Base-by-base conservation (phyloP, 768 basidiomycete genomes). In the Lactarius vividus region DNA sequence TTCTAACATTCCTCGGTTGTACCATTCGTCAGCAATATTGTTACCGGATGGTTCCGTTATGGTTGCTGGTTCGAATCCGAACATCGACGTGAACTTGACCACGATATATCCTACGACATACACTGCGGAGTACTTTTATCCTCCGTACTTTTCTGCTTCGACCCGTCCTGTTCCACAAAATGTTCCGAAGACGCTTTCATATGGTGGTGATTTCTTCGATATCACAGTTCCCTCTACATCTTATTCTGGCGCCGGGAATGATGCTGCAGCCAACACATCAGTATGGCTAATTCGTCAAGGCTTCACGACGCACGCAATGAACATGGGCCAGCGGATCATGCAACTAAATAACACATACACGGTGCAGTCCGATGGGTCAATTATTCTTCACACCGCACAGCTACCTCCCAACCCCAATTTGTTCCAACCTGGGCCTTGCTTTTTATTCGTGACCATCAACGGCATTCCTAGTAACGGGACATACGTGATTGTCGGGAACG, bases 61-160 rank as follows among this genome's bases (percentile, higher is more conserved):
- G 57, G 84, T 96, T 69, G 93, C 92, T 35, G 96, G 96, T 8
- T 94, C 92, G 37, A 98, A 98, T 78, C 95, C 96, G 1, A 96
- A 96, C 73, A 81, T 90, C 39, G 95, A 98, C 71, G 88, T 89
- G 66, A 88, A 89, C 71, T 66, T 78, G 39, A 75, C 78, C n/a
- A 82, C 84, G 11, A 44, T 80, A 40, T 94, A 81, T 80, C 88
- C 89, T 1, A 94, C 94, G 2, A 85, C 87, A 31, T 96, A 95
- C 72, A 79, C 85, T 37, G 88, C 89, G 1, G 94, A 96, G 74
- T 83, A 88, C 46, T 99, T 95, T 81, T 98, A 95, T 79, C 96
- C 96, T 0, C 82, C 86, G 13, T 99, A 96, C 79, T 98, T 89
- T 79, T 80, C 83, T 46, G 83, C 88, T 13, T 72, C 77, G 54